Evolutionary conservation across 352 stramenopile genomes (phyloP), one percentile per base, ranked within the genome.

Genomic region (Pythium insidiosum): DNA sequence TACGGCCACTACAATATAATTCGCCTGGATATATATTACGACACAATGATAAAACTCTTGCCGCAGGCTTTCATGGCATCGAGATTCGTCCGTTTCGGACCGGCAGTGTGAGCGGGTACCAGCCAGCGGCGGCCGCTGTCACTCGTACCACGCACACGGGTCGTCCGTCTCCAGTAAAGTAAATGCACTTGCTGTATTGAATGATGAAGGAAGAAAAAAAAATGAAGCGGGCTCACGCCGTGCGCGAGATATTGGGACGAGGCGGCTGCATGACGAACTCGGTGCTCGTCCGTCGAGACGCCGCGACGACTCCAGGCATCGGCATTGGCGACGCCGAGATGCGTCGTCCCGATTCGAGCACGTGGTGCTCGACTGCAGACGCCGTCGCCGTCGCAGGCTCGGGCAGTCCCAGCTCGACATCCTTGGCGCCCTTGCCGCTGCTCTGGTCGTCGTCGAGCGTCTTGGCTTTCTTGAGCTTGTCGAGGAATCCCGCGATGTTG

Each of bases 81-180:
- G 49, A 67, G 2, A 42, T 88, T 12, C 70, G 76, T 21, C 45
- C 56, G 0, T 88, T 88, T 22, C 60, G 61, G 3, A 78, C 76
- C 0, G 76, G 76, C 6, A 84, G 71, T 44, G 29, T 88, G 11
- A 88, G 73, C 47, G 73, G 76, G n/a, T 87, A 84, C 41, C 66
- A 53, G 5, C 38, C 54, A n/a, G 43, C 36, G 21, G 42, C 56
- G 39, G 22, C 39, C 6, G 49, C n/a, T n/a, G n/a, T n/a, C n/a
- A n/a, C n/a, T n/a, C n/a, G n/a, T n/a, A n/a, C n/a, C n/a, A n/a
- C n/a, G n/a, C n/a, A n/a, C n/a, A n/a, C n/a, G n/a, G n/a, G n/a
- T n/a, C n/a, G n/a, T n/a, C n/a, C n/a, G n/a, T n/a, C n/a, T n/a
- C n/a, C n/a, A n/a, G n/a, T n/a, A n/a, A n/a, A n/a, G n/a, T n/a